A percentile compares a stretch with the other conserved stretches of the same genome.
These are phyloP conservation scores for Diaporthe vexans DNA, from an alignment of 2,329 filamentous ascomycete species.

Conservation along the genomic window DNA sequence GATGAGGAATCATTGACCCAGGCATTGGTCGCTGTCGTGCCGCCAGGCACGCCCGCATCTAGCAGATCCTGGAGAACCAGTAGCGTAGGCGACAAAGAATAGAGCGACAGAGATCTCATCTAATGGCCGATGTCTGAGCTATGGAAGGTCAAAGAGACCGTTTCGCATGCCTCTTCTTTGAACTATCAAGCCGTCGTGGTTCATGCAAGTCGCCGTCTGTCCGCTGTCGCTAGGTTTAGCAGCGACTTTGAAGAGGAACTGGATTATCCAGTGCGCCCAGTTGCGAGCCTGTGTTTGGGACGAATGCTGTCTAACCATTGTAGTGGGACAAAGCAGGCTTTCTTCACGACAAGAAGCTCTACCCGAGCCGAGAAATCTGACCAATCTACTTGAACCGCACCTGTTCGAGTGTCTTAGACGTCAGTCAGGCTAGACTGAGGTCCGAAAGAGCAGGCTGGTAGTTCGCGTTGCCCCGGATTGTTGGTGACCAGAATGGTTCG, in stretches of 20 bases:
- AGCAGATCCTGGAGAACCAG: not conserved
- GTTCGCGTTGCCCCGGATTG: slow-evolving; percentile 22
- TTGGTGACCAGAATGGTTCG: slow-evolving; percentile 22
- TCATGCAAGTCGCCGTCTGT: slow-evolving; percentile 39
- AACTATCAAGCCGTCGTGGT: slow-evolving; percentile 31
- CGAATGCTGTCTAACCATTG: slow-evolving; percentile 24
- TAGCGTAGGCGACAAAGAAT: not conserved
- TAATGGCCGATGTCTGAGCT: slow-evolving; percentile 3
- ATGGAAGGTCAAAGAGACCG: not conserved
- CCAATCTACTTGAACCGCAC: slow-evolving; percentile 30
- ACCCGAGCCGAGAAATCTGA: slow-evolving; percentile 37
- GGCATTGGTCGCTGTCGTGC: not conserved
- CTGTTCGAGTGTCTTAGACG: slow-evolving; percentile 37
- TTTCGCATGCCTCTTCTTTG: slow-evolving; percentile 21
- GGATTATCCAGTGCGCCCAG: slow-evolving; percentile 36
- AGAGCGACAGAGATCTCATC: not conserved
- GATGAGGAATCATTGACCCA: not conserved
- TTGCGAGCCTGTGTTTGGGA: slow-evolving; percentile 34
- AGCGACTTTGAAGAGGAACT: slow-evolving; percentile 4
- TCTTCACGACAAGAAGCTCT: slow-evolving; percentile 31
- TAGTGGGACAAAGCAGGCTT: slow-evolving; percentile 31
- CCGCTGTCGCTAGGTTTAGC: not conserved
- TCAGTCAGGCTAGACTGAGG: slow-evolving; percentile 25
- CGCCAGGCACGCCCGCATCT: not conserved
- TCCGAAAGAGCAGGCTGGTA: slow-evolving; percentile 18